Evolutionary conservation across 2,329 filamentous ascomycete species (phyloP).

Genomic region (Xylariaceae sp.): DNA sequence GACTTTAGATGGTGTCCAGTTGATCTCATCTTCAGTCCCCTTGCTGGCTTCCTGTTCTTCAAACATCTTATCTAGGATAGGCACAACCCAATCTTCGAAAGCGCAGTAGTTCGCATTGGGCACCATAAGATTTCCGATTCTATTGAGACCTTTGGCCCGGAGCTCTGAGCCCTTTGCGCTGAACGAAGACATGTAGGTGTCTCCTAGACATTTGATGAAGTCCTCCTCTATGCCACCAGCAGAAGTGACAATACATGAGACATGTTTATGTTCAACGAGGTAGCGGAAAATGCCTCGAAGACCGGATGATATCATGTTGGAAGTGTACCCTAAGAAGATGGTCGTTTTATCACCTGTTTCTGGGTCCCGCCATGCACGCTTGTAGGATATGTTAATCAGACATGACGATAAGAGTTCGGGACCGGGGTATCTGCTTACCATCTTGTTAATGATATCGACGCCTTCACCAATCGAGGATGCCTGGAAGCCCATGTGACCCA

Average conservation of each 20-base stretch:
- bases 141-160: constrained; percentile 83
- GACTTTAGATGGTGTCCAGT: constrained; percentile 93
- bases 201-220: constrained; percentile 94
- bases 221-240: constrained; percentile 96
- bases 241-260: constrained; percentile 91
- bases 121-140: constrained; percentile 93
- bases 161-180: constrained; percentile 72
- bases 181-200: constrained; percentile 91
- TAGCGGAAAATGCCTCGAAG: constrained; percentile 88
- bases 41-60: constrained; percentile 85
- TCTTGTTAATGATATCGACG: constrained; percentile 88
- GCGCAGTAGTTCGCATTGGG: constrained; percentile 97
- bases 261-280: constrained; percentile 87
- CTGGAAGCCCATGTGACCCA: constrained; percentile 85
- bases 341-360: constrained; percentile 79
- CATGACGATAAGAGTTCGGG: constrained; percentile 3
- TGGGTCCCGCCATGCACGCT: constrained; percentile 76
- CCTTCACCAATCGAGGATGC: constrained; percentile 73
- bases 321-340: constrained; percentile 96
- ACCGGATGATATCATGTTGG: constrained; percentile 94
- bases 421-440: constrained; percentile 58
- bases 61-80: constrained; percentile 91
- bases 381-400: constrained; percentile 25
- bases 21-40: constrained; percentile 61
- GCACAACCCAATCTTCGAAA: constrained; percentile 97